Evolutionary conservation across 2,329 filamentous ascomycete species (phyloP), one percentile per base, ranked within the genome.

Genomic region (Fusarium staphyleae): DNA sequence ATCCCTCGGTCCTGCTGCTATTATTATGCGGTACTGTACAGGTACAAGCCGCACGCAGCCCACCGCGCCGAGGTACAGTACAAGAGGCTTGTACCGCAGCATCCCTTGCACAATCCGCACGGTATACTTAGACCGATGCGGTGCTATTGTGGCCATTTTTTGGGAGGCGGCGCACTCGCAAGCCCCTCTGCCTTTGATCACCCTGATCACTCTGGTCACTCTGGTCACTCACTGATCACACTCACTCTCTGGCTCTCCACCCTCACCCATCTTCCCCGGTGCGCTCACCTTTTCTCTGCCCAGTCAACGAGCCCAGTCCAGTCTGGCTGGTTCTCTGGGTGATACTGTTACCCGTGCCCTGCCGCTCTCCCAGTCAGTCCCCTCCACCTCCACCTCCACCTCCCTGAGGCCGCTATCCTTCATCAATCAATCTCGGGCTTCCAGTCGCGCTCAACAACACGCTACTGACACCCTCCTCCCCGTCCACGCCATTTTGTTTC

Each of bases 1-100:
- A 62, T 33, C 55, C 35, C 16, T 58, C 55, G 48, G 55, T 57
- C 55, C 56, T 63, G 61, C 55, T 66, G 51, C 62, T 66, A 65
- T 62, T 63, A 58, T 63, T 68, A 62, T 55, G 64, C 52, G 70
- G 72, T 75, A 75, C 74, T 75, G 74, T 76, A 73, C 60, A 66
- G 71, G 68, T 73, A 75, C 73, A 65, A 62, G 58, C 40, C 48
- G 45, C 57, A 60, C 62, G 61, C 65, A 66, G 65, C 61, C 65
- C 66, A 62, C 65, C 67, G 63, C 68, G 60, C 66, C 64, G 61
- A 74, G 55, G 69, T 71, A 73, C 66, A 71, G 71, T 74, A 71
- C 72, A 68, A 68, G 42, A 48, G 46, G 37, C 58, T 65, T 71
- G 73, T 74, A 75, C 66, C 56, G 57, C 55, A 30, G 44, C 52